Base-by-base conservation (phyloP, 768 basidiomycete genomes). In the Podaxis pistillaris region DNA sequence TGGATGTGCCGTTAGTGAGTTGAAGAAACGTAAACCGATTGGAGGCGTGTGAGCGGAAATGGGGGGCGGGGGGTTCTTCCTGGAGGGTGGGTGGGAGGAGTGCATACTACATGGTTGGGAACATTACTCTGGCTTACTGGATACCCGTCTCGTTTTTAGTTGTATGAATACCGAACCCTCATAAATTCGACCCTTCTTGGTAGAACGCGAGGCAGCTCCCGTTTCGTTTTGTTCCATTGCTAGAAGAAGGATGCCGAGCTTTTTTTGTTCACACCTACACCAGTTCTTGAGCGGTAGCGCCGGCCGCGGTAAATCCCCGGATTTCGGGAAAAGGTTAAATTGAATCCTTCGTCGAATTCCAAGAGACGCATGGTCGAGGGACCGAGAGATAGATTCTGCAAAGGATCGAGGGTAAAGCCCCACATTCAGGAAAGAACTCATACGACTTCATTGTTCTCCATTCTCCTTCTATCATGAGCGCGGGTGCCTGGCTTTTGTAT, bases 1-100 rank as follows among this genome's bases (percentile, higher is more conserved):
- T 64, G 78, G 79, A n/a, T 82, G 81, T 64, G 72, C 76, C 5
- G 77, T 81, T 15, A 72, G 68, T 56, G 75, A 76, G 30, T 54
- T 79, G 62, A 79, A 76, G 68, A 74, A 72, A 64, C 71, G 77
- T 30, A 75, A 69, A 58, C 54, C 61, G 19, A 53, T 56, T 11
- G 68, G 60, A 33, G 70, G 64, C 41, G 61, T 40, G 41, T 62
- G 41, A 37, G 8, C 5, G 38, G 24, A 26, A 28, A 49, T 19
- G 28, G 19, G 28, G n/a, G 26, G 30, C 2, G 8, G 28, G 28
- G 28, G 7, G 6, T 30, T 30, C 28, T 9, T 4, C 19, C 6
- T 38, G 19, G 33, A 5, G 12, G 4, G 22, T 6, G 22, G 17
- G 12, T 19, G 19, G 19, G 22, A 11, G 38, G n/a, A 9, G 8